phyloP scores from a whole-genome alignment of 257 asterid genomes.

The Henckelia pumila region DNA sequence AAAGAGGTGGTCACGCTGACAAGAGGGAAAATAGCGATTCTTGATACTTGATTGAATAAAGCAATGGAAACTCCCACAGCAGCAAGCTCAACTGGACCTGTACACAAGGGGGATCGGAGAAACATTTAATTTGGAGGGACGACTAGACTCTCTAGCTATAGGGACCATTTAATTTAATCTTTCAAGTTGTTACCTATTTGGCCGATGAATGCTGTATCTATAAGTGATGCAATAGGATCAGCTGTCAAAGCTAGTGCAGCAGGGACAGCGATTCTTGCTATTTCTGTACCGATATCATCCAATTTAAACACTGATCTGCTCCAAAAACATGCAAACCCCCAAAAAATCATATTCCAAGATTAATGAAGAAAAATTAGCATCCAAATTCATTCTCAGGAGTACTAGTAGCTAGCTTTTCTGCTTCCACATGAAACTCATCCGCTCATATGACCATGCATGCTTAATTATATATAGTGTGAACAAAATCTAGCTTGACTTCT shows the following conservation, averaged over 20 bases:
- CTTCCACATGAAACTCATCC: too few relatives aligned
- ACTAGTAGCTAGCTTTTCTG: too few relatives aligned
- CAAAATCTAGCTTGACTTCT: too few relatives aligned
- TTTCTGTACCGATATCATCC: conserved; percentile 70
- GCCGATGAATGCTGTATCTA: conserved; percentile 80
- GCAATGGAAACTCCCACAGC: conserved; percentile 80
- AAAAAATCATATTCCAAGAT: too few relatives aligned
- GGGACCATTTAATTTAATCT: too few relatives aligned
- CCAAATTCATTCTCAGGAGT: too few relatives aligned
- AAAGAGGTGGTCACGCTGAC: conserved; percentile 73
- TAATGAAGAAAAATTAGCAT: too few relatives aligned
- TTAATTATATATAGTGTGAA: too few relatives aligned
- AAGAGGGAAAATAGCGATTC: conserved; percentile 65
- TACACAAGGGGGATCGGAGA: neutral
- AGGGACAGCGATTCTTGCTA: conserved; percentile 60
- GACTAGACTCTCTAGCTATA: too few relatives aligned
- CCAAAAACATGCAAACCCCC: too few relatives aligned
- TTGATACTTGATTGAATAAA: conserved; percentile 65
- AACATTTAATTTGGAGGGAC: too few relatives aligned
- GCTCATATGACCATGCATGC: too few relatives aligned
- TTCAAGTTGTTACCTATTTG: conserved; percentile 61
- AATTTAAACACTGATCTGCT: conserved; percentile 52
- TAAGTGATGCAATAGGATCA: conserved; percentile 83
- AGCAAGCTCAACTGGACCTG: conserved; percentile 66
- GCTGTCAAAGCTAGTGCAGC: conserved; percentile 82